These are phyloP conservation scores for Citrus hindsii DNA, from an alignment of 345 rosid genomes.

Conservation along the genomic window DNA sequence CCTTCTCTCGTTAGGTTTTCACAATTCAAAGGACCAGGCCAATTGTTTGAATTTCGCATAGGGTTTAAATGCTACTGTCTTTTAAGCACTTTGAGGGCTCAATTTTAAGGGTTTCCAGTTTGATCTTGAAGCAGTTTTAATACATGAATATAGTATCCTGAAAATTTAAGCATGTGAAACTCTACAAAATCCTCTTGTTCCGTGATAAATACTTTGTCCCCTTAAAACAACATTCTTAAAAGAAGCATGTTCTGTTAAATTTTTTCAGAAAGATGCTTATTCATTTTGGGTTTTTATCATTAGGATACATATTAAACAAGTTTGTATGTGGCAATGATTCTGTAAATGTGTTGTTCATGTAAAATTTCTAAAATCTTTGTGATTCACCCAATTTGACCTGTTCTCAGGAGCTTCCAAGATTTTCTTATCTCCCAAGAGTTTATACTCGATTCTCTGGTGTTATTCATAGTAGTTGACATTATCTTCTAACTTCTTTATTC, in stretches of 20 bases:
- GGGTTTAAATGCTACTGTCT: background rate
- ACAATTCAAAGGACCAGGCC: background rate
- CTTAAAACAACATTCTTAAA: background rate
- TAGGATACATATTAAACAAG: background rate
- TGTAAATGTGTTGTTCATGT: background rate
- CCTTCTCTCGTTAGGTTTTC: background rate
- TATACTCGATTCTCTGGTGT: background rate
- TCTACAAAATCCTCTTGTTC: background rate
- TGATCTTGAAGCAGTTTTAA: background rate
- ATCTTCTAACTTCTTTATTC: slow-evolving; percentile 13
- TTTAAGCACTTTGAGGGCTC: background rate
- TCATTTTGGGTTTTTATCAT: background rate
- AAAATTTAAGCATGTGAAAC: background rate
- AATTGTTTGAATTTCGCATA: background rate
- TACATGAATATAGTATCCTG: background rate
- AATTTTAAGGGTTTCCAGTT: background rate
- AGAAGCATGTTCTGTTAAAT: background rate
- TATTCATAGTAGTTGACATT: slow-evolving; percentile 2
- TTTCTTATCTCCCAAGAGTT: background rate
- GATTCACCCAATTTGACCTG: background rate
- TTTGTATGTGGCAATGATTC: background rate
- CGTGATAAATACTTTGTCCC: background rate
- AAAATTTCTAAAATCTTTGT: background rate
- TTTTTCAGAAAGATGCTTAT: background rate
- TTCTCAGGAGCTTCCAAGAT: background rate